Conservation (phyloP, 2,329 filamentous ascomycete genomes). For the Colletotrichum noveboracense region DNA sequence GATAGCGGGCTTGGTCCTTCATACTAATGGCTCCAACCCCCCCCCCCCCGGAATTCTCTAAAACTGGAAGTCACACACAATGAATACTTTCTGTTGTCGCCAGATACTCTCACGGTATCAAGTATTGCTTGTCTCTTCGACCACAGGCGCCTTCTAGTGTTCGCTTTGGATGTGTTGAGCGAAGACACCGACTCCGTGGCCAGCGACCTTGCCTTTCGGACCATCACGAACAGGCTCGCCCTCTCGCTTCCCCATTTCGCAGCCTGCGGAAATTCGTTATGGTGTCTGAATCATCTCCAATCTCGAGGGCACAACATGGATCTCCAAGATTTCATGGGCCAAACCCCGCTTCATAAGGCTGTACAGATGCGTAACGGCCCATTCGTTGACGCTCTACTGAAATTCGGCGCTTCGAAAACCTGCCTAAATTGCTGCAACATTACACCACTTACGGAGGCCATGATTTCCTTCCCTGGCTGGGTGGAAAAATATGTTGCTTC, state of each 20-base stretch:
- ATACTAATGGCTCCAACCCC: too few relatives aligned
- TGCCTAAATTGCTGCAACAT: fast-evolving
- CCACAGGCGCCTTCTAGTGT: background rate
- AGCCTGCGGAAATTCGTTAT: background rate
- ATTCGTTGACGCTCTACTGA: too few relatives aligned
- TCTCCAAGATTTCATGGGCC: fast-evolving
- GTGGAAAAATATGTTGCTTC: too few relatives aligned
- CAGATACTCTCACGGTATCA: background rate
- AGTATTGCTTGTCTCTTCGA: background rate
- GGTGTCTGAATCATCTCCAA: background rate
- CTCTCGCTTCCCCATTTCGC: background rate
- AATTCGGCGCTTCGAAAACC: too few relatives aligned
- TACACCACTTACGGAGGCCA: fast-evolving
- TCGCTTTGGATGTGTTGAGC: background rate
- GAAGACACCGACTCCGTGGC: fast-evolving
- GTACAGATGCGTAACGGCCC: too few relatives aligned
- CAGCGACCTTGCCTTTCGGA: fast-evolving
- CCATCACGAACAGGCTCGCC: fast-evolving
- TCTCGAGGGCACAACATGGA: background rate
- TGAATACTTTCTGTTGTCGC: fast-evolving
- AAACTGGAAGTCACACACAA: too few relatives aligned
- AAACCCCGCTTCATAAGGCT: background rate
- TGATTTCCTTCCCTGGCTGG: fast-evolving
- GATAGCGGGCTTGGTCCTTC: too few relatives aligned
- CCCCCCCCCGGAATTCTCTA: too few relatives aligned